phyloP scores from a whole-genome alignment of 768 basidiomycete genomes.

The Mycena sanguinolenta region DNA sequence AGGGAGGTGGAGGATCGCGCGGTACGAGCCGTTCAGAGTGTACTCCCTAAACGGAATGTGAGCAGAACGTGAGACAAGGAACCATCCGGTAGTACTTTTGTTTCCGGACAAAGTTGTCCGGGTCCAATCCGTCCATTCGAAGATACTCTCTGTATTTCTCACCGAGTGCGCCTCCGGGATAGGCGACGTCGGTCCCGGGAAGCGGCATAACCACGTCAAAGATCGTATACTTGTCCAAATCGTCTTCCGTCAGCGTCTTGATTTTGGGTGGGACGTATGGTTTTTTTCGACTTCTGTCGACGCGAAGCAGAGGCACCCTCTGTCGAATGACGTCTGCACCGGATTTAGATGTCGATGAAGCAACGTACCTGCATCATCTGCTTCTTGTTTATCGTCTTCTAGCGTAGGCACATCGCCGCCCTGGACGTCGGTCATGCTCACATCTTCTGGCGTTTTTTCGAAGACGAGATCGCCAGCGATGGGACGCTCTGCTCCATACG shows the following conservation, averaged over 20 bases:
- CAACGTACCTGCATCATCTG: constrained; percentile 38
- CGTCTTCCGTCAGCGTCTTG: constrained; percentile 82
- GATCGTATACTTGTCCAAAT: constrained; percentile 86
- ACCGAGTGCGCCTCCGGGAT: constrained; percentile 90
- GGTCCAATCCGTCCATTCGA: constrained; percentile 88
- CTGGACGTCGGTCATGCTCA: constrained; percentile 46
- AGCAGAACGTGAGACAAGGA: constrained; percentile 15
- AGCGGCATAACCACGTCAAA: constrained; percentile 98
- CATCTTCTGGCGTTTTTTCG: constrained; percentile 57
- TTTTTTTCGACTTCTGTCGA: constrained; percentile 55
- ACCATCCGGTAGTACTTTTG: constrained; percentile 72
- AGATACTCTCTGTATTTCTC: constrained; percentile 89
- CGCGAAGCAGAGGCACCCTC: constrained; percentile 42
- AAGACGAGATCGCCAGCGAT: constrained; percentile 94
- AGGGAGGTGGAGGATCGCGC: constrained; percentile 90
- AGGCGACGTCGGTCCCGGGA: constrained; percentile 94
- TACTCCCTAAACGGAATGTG: constrained; percentile 75
- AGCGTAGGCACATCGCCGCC: constrained; percentile 52
- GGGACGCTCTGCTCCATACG: constrained; percentile 78
- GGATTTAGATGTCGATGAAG: neutral
- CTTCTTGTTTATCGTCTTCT: constrained; percentile 50
- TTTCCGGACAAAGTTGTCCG: constrained; percentile 88
- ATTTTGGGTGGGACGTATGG: constrained; percentile 80
- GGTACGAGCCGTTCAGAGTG: constrained; percentile 92
- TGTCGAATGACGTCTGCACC: constrained; percentile 28